Percentiles rank a stretch among this genome's conserved stretches.
phyloP scores from a whole-genome alignment of 2,329 filamentous ascomycete species.

The Curvularia eragrostidis region DNA sequence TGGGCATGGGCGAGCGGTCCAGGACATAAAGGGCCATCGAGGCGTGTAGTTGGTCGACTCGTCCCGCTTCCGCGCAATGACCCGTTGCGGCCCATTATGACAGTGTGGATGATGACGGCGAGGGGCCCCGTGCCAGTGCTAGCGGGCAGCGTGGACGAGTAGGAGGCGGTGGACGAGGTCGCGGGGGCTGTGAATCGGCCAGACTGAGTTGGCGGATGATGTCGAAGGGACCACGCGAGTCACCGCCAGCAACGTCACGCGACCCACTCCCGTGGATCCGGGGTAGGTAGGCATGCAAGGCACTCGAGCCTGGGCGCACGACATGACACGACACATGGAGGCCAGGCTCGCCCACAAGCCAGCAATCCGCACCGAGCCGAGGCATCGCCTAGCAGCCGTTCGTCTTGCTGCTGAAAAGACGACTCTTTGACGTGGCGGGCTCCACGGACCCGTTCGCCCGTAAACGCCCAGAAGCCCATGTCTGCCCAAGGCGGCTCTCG shows the following conservation, averaged over 20 bases:
- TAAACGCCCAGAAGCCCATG: neutral
- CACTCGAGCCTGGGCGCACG: conserved; percentile 8
- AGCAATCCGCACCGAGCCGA: neutral
- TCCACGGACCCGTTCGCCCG: neutral
- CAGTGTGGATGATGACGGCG: conserved; percentile 12
- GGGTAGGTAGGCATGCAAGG: conserved; percentile 17
- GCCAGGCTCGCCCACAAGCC: neutral
- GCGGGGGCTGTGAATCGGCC: conserved; percentile 12
- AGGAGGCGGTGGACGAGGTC: conserved; percentile 11
- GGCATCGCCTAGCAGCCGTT: neutral
- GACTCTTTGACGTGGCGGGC: neutral
- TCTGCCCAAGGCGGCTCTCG: neutral
- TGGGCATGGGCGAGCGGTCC: conserved; percentile 8
- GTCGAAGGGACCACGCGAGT: conserved; percentile 17
- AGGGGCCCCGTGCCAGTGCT: conserved; percentile 17
- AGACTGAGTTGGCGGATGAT: conserved; percentile 18
- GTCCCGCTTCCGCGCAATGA: conserved; percentile 8
- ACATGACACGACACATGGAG: conserved; percentile 3
- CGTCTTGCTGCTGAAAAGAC: neutral
- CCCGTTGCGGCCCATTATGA: neutral
- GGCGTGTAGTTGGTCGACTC: neutral
- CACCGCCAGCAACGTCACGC: conserved; percentile 19
- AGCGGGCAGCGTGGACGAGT: conserved; percentile 17
- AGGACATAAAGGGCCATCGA: conserved; percentile 9
- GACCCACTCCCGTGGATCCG: conserved; percentile 15